phyloP scores from a whole-genome alignment of 805 yeast genomes.

The Pichia occidentalis region DNA sequence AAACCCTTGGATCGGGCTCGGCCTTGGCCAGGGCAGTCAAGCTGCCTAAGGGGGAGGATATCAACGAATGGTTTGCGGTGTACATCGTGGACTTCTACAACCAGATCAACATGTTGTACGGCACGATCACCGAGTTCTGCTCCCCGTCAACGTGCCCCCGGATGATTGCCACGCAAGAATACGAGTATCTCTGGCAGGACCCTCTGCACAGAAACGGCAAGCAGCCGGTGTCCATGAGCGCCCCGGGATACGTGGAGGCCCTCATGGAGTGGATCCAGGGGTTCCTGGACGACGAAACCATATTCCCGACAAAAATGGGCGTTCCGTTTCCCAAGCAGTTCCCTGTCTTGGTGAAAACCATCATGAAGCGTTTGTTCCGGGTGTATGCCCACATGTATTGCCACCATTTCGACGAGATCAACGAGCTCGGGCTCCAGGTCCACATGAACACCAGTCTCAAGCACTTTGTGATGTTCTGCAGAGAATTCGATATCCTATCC shows the following conservation, averaged over 20 bases:
- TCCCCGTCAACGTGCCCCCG: conserved; percentile 92
- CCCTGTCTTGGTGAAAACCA: conserved; percentile 70
- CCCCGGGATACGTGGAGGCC: conserved; percentile 91
- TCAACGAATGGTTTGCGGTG: conserved; percentile 93
- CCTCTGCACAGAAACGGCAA: conserved; percentile 43
- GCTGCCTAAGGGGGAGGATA: conserved; percentile 86
- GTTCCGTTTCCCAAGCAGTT: conserved; percentile 90
- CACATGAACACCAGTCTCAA: conserved; percentile 91
- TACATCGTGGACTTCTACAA: conserved; percentile 97
- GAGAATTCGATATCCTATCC: conserved; percentile 72
- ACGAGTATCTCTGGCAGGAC: conserved; percentile 96
- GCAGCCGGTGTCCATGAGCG: conserved; percentile 81
- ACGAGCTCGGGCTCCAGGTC: conserved; percentile 86
- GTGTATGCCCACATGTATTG: conserved; percentile 97
- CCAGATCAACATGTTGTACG: conserved; percentile 93
- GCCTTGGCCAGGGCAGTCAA: conserved; percentile 89
- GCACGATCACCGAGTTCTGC: conserved; percentile 93
- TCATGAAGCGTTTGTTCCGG: conserved; percentile 84
- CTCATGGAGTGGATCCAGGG: conserved; percentile 93
- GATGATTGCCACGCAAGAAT: conserved; percentile 97
- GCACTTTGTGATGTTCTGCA: conserved; percentile 83
- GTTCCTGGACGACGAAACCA: conserved; percentile 82
- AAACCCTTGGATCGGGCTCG: conserved; percentile 88
- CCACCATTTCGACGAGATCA: conserved; percentile 93
- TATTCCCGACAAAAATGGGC: conserved; percentile 85